A percentile compares a stretch with the other conserved stretches of the same genome.
Evolutionary conservation across 139 green algal genomes (phyloP).

Genomic region (Eudorina sp.): DNA sequence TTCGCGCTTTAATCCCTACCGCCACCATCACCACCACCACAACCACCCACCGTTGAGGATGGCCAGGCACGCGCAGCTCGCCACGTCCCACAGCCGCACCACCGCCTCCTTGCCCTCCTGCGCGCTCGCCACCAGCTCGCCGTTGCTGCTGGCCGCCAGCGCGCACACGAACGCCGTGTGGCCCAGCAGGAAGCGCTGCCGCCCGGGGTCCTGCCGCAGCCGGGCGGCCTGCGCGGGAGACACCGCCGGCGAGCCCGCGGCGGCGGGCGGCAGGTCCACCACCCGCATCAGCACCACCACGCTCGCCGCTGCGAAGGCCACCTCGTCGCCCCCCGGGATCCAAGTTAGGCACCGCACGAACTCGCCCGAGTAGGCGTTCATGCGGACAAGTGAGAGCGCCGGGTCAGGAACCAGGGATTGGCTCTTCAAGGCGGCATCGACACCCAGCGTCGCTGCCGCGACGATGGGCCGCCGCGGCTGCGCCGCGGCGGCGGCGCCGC

Average conservation of each 20-base stretch:
- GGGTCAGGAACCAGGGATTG: conserved; percentile 52
- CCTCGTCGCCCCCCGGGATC: conserved; percentile 63
- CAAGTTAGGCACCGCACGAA: conserved; percentile 67
- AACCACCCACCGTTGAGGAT: conserved; percentile 72
- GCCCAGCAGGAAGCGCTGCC: conserved; percentile 77
- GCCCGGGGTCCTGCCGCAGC: conserved; percentile 6
- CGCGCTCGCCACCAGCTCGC: conserved; percentile 71
- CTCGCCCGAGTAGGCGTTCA: conserved; percentile 77
- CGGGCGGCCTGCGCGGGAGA: neutral
- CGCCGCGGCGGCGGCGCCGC: neutral
- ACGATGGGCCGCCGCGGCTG: neutral
- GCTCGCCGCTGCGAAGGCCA: conserved; percentile 74
- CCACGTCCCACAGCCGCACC: conserved; percentile 84
- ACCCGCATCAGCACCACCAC: conserved; percentile 69
- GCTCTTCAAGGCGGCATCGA: neutral
- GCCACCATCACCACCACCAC: too few relatives aligned
- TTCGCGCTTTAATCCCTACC: too few relatives aligned
- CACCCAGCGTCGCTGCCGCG: neutral
- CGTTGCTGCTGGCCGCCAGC: conserved; percentile 70
- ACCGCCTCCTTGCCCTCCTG: conserved; percentile 80
- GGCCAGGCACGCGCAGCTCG: conserved; percentile 64
- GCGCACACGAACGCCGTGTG: conserved; percentile 72
- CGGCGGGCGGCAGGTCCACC: neutral
- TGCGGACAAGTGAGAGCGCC: conserved; percentile 61
- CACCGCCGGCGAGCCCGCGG: neutral